phyloP scores from a whole-genome alignment of 495 filamentous ascomycete genomes.

The Lepidopterella palustris region DNA sequence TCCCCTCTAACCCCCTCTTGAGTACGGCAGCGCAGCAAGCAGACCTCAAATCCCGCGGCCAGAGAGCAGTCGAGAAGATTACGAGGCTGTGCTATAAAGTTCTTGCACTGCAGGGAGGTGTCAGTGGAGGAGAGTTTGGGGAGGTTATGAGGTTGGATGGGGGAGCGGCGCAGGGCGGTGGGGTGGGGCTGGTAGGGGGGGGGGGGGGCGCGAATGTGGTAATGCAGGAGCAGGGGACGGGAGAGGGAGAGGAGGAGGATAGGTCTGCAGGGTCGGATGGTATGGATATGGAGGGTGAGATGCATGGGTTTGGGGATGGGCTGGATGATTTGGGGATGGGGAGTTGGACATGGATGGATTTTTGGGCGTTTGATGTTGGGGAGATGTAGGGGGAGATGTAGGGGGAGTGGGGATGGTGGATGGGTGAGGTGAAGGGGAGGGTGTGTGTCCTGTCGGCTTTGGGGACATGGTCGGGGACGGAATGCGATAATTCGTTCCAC shows the following conservation, averaged over 20 bases:
- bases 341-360: conserved; percentile 20
- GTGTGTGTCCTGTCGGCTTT: too few relatives aligned
- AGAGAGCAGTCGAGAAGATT: conserved; percentile 13
- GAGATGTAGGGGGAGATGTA: too few relatives aligned
- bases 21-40: conserved; percentile 1
- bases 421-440: too few relatives aligned
- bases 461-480: too few relatives aligned
- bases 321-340: conserved; percentile 2
- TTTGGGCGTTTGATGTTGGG: conserved; percentile 24
- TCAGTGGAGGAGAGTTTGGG: not conserved
- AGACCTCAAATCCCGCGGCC: conserved; percentile 7
- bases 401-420: too few relatives aligned
- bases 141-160: too few relatives aligned
- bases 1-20: not conserved
- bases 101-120: conserved; percentile 15
- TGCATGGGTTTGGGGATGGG: not conserved
- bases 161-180: not conserved
- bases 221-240: too few relatives aligned
- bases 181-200: not conserved
- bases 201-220: too few relatives aligned
- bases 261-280: not conserved
- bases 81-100: conserved; percentile 18
- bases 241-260: too few relatives aligned
- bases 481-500: too few relatives aligned
- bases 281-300: not conserved